Conservation (phyloP, 495 filamentous ascomycete species). For the Chaetomium tenue region DNA sequence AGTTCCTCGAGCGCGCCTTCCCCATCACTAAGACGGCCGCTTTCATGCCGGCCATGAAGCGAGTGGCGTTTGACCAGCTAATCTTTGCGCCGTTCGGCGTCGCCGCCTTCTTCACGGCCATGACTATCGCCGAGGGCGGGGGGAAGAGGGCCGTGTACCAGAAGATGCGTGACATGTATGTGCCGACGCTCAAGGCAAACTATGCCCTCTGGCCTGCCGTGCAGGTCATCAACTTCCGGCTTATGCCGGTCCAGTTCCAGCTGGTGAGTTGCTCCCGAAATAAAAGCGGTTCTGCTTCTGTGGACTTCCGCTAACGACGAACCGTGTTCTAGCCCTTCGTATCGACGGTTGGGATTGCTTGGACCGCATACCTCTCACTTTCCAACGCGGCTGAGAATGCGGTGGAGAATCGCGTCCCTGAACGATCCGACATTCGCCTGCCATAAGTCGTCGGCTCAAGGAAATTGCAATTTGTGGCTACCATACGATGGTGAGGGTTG, state of each 20-base stretch:
- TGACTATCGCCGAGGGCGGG: slow-evolving; percentile 95
- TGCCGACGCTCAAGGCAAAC: slow-evolving; percentile 93
- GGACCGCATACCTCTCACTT: slow-evolving; percentile 97
- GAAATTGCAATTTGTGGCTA: neutral
- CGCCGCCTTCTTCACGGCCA: slow-evolving; percentile 87
- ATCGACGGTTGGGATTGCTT: slow-evolving; percentile 92
- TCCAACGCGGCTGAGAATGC: slow-evolving; percentile 82
- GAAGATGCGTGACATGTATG: slow-evolving; percentile 91
- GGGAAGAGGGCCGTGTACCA: slow-evolving; percentile 72
- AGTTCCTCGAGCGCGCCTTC: slow-evolving; percentile 77
- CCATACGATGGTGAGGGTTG: too few relatives aligned
- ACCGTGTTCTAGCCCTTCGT: slow-evolving; percentile 74
- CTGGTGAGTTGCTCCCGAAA: slow-evolving; percentile 64
- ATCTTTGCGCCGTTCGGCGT: slow-evolving; percentile 92
- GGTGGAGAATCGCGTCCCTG: slow-evolving; percentile 1
- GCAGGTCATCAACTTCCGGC: slow-evolving; percentile 93
- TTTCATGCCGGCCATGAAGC: slow-evolving; percentile 76
- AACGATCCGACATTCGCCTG: slow-evolving; percentile 5
- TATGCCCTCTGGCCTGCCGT: slow-evolving; percentile 95
- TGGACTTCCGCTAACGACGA: slow-evolving; percentile 9
- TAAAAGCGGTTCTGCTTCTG: neutral
- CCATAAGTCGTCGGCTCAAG: neutral
- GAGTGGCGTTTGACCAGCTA: slow-evolving; percentile 91
- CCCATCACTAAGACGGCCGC: slow-evolving; percentile 76
- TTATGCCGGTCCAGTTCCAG: slow-evolving; percentile 95